Conservation (phyloP, 257 asterid genomes). For the Oldenlandia corymbosa region DNA sequence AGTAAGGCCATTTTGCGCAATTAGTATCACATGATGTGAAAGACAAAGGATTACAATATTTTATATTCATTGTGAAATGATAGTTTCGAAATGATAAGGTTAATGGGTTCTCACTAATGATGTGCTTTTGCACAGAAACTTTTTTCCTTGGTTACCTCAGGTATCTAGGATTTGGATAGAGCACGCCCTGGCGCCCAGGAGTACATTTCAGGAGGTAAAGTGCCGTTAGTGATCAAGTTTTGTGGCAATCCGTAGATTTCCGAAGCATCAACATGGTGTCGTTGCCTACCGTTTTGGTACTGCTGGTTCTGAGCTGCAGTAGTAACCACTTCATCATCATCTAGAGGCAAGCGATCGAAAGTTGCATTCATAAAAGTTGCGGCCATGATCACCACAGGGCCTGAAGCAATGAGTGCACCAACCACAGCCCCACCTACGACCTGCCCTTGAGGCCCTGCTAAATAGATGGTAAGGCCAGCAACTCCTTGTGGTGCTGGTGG, state of each 20-base stretch:
- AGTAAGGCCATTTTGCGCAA: background rate
- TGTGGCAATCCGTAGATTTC: slow-evolving; percentile 64
- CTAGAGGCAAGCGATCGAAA: slow-evolving; percentile 69
- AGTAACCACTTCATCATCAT: slow-evolving; percentile 40
- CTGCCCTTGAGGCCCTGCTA: slow-evolving; percentile 88
- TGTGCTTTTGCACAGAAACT: background rate
- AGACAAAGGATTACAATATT: background rate
- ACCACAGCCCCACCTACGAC: slow-evolving; percentile 82
- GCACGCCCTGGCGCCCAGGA: slow-evolving; percentile 55
- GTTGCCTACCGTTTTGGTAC: slow-evolving; percentile 41
- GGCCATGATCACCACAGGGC: slow-evolving; percentile 92
- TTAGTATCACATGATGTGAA: background rate
- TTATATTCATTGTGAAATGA: too few relatives aligned
- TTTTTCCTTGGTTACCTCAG: background rate
- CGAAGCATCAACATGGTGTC: slow-evolving; percentile 43
- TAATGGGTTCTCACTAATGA: background rate
- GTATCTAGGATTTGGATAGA: slow-evolving; percentile 33
- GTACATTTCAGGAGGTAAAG: slow-evolving; percentile 39
- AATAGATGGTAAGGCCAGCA: slow-evolving; percentile 63
- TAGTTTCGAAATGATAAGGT: background rate
- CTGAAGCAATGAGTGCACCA: slow-evolving; percentile 78
- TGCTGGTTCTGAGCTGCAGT: slow-evolving; percentile 34
- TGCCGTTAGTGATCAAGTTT: slow-evolving; percentile 55
- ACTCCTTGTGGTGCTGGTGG: slow-evolving; percentile 91
- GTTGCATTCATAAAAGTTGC: slow-evolving; percentile 82